These are phyloP conservation scores for Tetracentron sinense DNA, from an alignment of 164 flowering plant species.

Conservation along the genomic window DNA sequence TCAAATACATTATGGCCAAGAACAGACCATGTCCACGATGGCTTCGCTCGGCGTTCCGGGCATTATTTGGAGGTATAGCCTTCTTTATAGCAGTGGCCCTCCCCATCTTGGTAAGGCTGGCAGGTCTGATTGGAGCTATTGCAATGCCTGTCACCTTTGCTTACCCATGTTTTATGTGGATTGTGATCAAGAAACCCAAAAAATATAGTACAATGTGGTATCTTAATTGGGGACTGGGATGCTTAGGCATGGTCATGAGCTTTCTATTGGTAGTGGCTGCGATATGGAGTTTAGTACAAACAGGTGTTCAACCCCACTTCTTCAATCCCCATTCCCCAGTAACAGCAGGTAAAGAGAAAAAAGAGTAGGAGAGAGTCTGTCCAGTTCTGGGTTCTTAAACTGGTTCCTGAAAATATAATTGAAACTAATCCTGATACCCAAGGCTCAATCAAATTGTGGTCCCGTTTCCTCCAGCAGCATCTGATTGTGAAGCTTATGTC, in stretches of 20 bases:
- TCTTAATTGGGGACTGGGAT: conserved; percentile 54
- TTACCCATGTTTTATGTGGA: conserved; percentile 89
- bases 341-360: neutral
- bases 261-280: conserved; percentile 42
- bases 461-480: too few relatives aligned
- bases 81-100: conserved; percentile 60
- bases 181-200: conserved; percentile 55
- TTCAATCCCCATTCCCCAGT: conserved; percentile 48
- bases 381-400: too few relatives aligned
- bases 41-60: conserved; percentile 37
- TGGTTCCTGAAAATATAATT: too few relatives aligned
- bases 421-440: too few relatives aligned
- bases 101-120: conserved; percentile 55
- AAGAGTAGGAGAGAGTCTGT: too few relatives aligned
- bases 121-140: conserved; percentile 57
- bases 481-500: too few relatives aligned
- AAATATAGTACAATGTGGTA: conserved; percentile 40
- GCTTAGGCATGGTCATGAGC: conserved; percentile 50
- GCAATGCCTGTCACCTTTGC: conserved; percentile 67
- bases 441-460: too few relatives aligned
- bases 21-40: conserved; percentile 47
- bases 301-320: conserved; percentile 51
- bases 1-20: conserved; percentile 33
- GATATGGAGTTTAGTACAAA: conserved; percentile 40
- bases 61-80: conserved; percentile 42